Evolutionary conservation across 2,329 filamentous ascomycete genomes (phyloP), one percentile per base, ranked within the genome.

Genomic region (Aspergillus felis): DNA sequence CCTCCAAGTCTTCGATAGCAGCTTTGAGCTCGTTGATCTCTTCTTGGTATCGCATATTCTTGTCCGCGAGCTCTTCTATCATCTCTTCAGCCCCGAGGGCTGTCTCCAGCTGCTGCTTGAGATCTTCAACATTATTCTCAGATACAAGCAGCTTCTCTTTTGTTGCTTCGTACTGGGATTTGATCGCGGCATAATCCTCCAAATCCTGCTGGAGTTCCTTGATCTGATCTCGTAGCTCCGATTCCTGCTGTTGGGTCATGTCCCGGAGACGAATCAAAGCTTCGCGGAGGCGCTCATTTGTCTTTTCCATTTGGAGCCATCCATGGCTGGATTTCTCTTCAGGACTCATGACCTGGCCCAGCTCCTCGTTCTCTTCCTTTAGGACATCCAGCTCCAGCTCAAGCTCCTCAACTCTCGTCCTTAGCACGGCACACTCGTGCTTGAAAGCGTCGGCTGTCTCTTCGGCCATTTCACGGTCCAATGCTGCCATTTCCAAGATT

Each of bases 391-490:
- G 82, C 71, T 99, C 93, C 9, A 97, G 79, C 66, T 94, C 87
- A 7, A 96, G 79, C 72, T 97, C 92, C 71, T 97, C 92, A 1
- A 86, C 77, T 68, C 87, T 91, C 57, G 84, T 78, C 67, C 91
- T 90, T 54, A 96, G 73, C 2, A 85, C 82, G 41, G 96, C 90
- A 25, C 95, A 78, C 69, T 99, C 92, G 1, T 84, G 82, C 71
- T 92, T 94, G 52, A 89, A 80, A 20, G 88, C 86, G 64, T 97
- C 94, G 0, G 90, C 88, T 47, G 87, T 91, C 74, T 97, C 93
- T 73, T 99, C 92, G 0, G 94, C 94, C 90, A 97, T 96, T 74
- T 99, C 93, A 48, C 91, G 86, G 71, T 99, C 94, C 27, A 99
- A 79, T 0, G 90, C 88, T 6, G 92, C 91, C 74, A 94, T 84